These are phyloP conservation scores for Strigomonas galati DNA, from an alignment of 208 protist genomes.

Conservation along the genomic window DNA sequence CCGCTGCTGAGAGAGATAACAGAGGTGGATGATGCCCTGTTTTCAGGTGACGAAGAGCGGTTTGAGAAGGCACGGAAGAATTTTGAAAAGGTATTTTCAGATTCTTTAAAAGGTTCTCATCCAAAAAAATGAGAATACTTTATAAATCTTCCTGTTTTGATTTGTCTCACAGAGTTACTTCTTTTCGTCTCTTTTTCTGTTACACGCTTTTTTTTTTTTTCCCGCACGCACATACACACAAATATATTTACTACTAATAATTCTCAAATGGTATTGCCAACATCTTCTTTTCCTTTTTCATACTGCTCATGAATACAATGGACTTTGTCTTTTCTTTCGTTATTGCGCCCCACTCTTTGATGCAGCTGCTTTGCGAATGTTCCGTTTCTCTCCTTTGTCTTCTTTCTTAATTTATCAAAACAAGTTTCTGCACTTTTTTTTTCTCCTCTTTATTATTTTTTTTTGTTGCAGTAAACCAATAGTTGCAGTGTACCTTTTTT, in stretches of 20 bases:
- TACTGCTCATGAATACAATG: too few species aligned
- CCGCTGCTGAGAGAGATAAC: slow-evolving; percentile 44
- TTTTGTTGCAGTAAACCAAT: background rate
- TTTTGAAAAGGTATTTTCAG: slow-evolving; percentile 40
- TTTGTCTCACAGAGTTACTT: background rate
- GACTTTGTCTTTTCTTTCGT: background rate
- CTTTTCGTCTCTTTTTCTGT: slow-evolving; percentile 9
- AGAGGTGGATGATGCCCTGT: slow-evolving; percentile 66
- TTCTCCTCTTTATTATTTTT: background rate
- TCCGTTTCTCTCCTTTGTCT: background rate
- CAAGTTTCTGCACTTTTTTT: background rate
- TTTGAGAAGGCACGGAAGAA: slow-evolving; percentile 57
- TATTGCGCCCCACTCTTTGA: background rate
- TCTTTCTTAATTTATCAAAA: background rate
- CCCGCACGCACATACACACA: background rate
- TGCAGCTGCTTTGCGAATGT: too few species aligned
- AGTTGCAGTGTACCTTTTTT: too few species aligned
- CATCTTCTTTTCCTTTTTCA: too few species aligned
- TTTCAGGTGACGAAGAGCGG: slow-evolving; percentile 50
- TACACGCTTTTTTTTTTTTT: slow-evolving; percentile 1
- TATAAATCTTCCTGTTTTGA: background rate
- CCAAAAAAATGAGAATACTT: slow-evolving; percentile 2
- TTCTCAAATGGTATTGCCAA: too few species aligned
- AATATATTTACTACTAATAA: too few species aligned
- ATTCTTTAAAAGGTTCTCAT: background rate